A percentile compares a stretch with the other conserved stretches of the same genome.
Evolutionary conservation across 164 flowering plant genomes (phyloP).

Genomic region (Berberis thunbergii): DNA sequence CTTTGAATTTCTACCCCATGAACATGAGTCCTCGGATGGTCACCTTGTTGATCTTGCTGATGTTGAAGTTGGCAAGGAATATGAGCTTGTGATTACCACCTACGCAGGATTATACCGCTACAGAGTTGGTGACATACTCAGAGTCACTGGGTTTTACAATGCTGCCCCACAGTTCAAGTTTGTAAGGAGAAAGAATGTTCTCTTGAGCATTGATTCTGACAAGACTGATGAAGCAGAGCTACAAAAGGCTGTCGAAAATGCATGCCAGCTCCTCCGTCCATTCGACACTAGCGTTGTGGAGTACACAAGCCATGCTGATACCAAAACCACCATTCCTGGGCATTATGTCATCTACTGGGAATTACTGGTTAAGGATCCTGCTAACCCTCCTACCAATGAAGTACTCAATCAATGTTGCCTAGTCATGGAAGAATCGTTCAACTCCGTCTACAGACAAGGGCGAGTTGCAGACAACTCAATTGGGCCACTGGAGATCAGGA

Average conservation of each 20-base stretch:
- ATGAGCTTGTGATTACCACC: constrained; percentile 65
- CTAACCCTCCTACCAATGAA: constrained; percentile 19
- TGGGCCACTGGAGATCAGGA: constrained; percentile 68
- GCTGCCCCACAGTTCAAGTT: constrained; percentile 59
- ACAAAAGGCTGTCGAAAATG: constrained; percentile 53
- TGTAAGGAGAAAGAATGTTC: constrained; percentile 54
- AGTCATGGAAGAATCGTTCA: constrained; percentile 66
- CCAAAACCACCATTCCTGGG: constrained; percentile 53
- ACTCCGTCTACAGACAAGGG: constrained; percentile 70
- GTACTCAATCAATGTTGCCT: constrained; percentile 48
- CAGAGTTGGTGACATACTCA: constrained; percentile 65
- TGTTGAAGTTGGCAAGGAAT: constrained; percentile 54
- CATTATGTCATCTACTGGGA: constrained; percentile 83
- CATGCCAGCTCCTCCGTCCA: constrained; percentile 21
- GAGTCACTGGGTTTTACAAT: constrained; percentile 59
- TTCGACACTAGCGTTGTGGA: constrained; percentile 49
- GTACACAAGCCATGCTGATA: constrained; percentile 74
- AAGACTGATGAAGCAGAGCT: constrained; percentile 78
- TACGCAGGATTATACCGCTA: constrained; percentile 60
- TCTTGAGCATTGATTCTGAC: constrained; percentile 66
- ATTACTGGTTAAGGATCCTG: constrained; percentile 29
- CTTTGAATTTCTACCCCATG: constrained; percentile 61
- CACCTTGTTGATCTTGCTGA: constrained; percentile 48
- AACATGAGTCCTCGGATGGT: constrained; percentile 9
- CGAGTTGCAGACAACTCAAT: constrained; percentile 56